A percentile compares a stretch with the other conserved stretches of the same genome.
Evolutionary conservation across 1,284 basidiomycete species (phyloP).

Genomic region (Rhodotorula glutinis): DNA sequence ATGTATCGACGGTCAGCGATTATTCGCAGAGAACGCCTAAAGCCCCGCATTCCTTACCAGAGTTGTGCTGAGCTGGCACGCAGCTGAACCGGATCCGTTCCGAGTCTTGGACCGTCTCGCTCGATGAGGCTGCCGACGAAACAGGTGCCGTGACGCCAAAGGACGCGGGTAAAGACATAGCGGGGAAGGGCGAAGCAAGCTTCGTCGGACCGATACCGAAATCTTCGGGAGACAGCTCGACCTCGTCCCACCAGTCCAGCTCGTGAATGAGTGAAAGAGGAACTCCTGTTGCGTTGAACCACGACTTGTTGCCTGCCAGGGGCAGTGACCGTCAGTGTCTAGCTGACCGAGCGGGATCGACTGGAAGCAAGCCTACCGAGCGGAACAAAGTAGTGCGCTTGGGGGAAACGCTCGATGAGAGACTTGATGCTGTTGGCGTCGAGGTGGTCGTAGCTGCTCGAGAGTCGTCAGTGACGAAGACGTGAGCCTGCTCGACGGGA

Average conservation of each 20-base stretch:
- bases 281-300: conserved; percentile 38
- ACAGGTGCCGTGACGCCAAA: background rate
- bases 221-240: conserved; percentile 48
- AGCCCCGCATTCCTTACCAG: conserved; percentile 29
- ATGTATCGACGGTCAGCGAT: background rate
- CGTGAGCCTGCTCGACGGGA: too few species aligned
- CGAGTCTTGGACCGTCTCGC: background rate
- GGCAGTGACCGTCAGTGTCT: background rate
- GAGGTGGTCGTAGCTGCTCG: conserved; percentile 45
- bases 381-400: conserved; percentile 42
- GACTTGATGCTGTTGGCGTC: conserved; percentile 38
- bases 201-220: conserved; percentile 41
- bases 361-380: conserved; percentile 32
- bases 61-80: conserved; percentile 46
- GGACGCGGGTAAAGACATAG: background rate
- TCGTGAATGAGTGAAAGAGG: conserved; percentile 37
- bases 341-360: too few species aligned
- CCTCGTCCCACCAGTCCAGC: conserved; percentile 45
- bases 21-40: too few species aligned
- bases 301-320: conserved; percentile 40
- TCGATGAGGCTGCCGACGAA: background rate
- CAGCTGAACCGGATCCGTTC: conserved; percentile 39
- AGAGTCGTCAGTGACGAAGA: background rate
- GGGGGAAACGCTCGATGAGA: conserved; percentile 33
- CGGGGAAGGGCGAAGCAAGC: background rate